Conservation (phyloP, 306 rosid species). For the Begonia peltatifolia region DNA sequence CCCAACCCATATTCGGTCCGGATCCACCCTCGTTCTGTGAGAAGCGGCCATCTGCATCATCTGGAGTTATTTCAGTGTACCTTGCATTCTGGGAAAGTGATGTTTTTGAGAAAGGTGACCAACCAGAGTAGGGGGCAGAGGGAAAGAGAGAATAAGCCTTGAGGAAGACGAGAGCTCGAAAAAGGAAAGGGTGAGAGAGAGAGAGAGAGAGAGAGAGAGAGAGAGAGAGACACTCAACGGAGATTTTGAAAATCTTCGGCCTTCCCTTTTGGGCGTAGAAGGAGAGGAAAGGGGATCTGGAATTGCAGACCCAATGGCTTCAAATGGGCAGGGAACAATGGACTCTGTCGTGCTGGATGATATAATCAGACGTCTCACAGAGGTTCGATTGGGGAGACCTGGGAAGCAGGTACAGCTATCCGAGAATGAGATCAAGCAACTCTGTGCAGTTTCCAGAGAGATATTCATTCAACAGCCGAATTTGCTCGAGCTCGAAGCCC, state of each 20-base stretch:
- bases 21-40: no score
- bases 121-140: no score
- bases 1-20: no score
- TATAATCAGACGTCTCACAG: slow-evolving; percentile 67
- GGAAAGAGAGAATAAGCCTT: no score
- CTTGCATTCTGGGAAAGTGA: no score
- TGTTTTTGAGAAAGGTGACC: no score
- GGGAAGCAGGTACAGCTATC: slow-evolving; percentile 77
- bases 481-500: slow-evolving; percentile 86
- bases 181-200: slow-evolving; percentile 5
- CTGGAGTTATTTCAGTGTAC: no score
- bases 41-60: no score
- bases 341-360: slow-evolving; percentile 64
- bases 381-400: slow-evolving; percentile 58
- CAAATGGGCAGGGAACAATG: slow-evolving; percentile 39
- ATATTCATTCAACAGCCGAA: slow-evolving; percentile 62
- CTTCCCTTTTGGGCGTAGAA: not conserved
- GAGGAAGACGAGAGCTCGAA: not conserved
- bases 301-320: slow-evolving; percentile 18
- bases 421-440: slow-evolving; percentile 77
- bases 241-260: not conserved
- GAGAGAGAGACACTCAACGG: not conserved
- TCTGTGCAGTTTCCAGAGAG: slow-evolving; percentile 53
- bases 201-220: slow-evolving; percentile 6
- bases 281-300: slow-evolving; percentile 3